These are phyloP conservation scores for Dactylellina drechsleri DNA, from an alignment of 2,329 filamentous ascomycete genomes.

Conservation along the genomic window DNA sequence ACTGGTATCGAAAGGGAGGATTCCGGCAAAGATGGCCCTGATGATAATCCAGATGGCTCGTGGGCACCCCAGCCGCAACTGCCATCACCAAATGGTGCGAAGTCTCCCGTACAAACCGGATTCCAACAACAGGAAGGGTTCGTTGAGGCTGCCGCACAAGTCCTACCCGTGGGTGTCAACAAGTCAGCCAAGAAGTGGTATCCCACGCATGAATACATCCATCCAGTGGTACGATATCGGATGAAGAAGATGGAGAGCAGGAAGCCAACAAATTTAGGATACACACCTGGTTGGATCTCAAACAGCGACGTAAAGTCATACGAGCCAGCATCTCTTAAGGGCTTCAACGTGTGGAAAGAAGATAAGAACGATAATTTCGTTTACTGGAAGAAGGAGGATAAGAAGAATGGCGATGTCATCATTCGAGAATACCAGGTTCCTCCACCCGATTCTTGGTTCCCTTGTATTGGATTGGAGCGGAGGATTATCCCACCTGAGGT, in stretches of 20 bases:
- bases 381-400: slow-evolving; percentile 22
- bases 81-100: slow-evolving; percentile 2
- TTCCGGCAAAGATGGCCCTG: background rate
- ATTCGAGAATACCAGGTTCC: slow-evolving; percentile 26
- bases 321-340: background rate
- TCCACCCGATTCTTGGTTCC: background rate
- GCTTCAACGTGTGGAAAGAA: background rate
- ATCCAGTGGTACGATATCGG: slow-evolving; percentile 24
- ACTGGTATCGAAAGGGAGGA: background rate
- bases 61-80: background rate
- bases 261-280: slow-evolving; percentile 9
- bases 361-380: background rate
- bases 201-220: slow-evolving; percentile 26
- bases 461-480: no score
- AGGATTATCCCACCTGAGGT: no score
- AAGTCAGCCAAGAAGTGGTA: slow-evolving; percentile 1
- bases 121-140: slow-evolving; percentile 9
- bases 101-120: no score
- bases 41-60: background rate
- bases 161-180: slow-evolving; percentile 7
- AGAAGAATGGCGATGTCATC: slow-evolving; percentile 10
- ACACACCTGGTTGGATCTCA: background rate
- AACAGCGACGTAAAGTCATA: background rate
- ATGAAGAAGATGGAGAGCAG: slow-evolving; percentile 7
- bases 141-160: background rate